Evolutionary conservation across 2,329 filamentous ascomycete genomes (phyloP), one percentile per base, ranked within the genome.

Genomic region (Fusarium protoensiforme): DNA sequence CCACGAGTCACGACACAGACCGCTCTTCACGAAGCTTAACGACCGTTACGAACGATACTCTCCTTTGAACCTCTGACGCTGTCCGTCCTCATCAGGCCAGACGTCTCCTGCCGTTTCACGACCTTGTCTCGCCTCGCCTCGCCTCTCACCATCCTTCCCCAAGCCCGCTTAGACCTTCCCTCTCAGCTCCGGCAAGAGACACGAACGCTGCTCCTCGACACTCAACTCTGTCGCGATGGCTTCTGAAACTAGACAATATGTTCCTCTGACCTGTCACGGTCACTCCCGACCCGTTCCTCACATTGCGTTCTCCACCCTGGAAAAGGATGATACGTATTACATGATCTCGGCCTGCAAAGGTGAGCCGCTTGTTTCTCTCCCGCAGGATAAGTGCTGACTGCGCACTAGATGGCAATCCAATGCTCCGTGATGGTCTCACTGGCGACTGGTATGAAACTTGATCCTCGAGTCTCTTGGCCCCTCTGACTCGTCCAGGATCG

Each of bases 341-440:
- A 88, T 98, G 80, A 95, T 98, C 74, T 98, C 95, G 29, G 95
- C 95, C 75, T 96, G 94, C 87, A 97, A 97, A 88, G 93, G 93
- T 94, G 78, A 64, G 81, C 64, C 54, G 51, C 48, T 61, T 70
- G 48, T 69, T 36, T 39, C 63, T 51, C 68, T 71, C 41, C 51
- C 39, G 51, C 36, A 62, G 56, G 61, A 48, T 46, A 60, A 65
- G 64, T 67, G 68, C 75, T 81, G 65, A 81, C 72, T 33, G 43
- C 57, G 16, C 68, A 67, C 64, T 82, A 95, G 96, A 99, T 87
- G 96, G 96, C 80, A 98, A 98, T 82, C 96, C 96, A 59, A 98
- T 98, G 95, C 92, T 99, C 77, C 94, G 96, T 75, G 94, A 98
- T 85, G 96, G 96, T 72, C 90, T 97, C 70, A 99, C 96, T 56